Evolutionary conservation across 768 basidiomycete species (phyloP).

Genomic region (Leccinum uliginosum): DNA sequence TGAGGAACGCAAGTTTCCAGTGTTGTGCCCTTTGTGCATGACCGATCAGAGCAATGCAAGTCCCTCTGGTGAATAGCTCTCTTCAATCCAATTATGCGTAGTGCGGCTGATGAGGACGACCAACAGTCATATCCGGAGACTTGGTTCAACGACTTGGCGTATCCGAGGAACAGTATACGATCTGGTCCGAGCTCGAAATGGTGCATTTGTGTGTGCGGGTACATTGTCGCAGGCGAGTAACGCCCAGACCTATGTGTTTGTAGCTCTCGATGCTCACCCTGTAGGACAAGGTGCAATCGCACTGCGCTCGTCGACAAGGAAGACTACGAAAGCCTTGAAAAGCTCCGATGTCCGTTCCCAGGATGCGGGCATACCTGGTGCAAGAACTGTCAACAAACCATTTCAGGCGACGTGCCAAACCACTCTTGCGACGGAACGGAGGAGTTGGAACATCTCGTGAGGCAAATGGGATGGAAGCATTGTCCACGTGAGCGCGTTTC

Average conservation of each 20-base stretch:
- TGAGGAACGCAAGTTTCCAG: conserved; percentile 49
- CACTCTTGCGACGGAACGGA: conserved; percentile 57
- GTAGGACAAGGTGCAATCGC: conserved; percentile 40
- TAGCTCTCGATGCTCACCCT: neutral
- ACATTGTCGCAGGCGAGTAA: conserved; percentile 45
- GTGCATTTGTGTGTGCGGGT: conserved; percentile 36
- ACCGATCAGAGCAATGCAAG: conserved; percentile 27
- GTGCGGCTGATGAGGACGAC: neutral
- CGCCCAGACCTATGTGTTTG: neutral
- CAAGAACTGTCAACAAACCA: conserved; percentile 47
- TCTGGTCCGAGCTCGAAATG: conserved; percentile 45
- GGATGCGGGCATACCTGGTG: conserved; percentile 56
- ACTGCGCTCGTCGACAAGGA: conserved; percentile 45
- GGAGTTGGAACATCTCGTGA: conserved; percentile 49
- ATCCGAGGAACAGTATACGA: conserved; percentile 35
- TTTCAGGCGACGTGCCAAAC: conserved; percentile 29
- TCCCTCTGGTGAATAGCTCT: conserved; percentile 30
- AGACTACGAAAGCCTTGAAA: conserved; percentile 38
- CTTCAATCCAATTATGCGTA: neutral
- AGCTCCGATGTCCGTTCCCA: conserved; percentile 46
- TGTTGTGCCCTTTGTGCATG: conserved; percentile 56
- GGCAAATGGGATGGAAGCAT: conserved; percentile 53
- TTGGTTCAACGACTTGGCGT: conserved; percentile 40
- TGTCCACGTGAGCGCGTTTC: conserved; percentile 46
- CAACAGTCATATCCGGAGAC: conserved; percentile 35